Evolutionary conservation across 139 green algal genomes (phyloP), one percentile per base, ranked within the genome.

Genomic region (Coelastrella sp.): DNA sequence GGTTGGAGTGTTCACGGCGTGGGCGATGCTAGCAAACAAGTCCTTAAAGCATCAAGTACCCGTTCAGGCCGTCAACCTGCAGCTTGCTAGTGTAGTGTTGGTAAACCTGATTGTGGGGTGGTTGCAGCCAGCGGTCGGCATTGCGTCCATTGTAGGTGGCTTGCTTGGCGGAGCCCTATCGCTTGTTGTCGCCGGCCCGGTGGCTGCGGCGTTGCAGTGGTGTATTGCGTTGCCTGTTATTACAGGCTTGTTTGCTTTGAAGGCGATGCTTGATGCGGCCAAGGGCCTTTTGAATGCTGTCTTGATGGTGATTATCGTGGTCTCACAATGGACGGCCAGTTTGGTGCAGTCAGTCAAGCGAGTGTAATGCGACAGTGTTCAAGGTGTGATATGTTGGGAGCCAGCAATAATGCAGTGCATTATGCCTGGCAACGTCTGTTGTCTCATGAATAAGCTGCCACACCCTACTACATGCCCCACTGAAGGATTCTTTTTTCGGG

Each of bases 1-100:
- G 2, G 32, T 67, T 15, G 72, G 72, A 35, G 48, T 80, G 4
- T 80, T 66, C 30, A 66, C 72, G 19, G 45, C 72, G 2, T 80
- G 72, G 72, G 7, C n/a, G 19, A 13, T 80, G 0, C 27, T 48
- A 30, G 72, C 72, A 30, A 40, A 19, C 5, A 53, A 32, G 13
- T 25, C 43, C 8, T 9, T 80, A 32, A n/a, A 51, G 15, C 13
- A 67, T 8, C 11, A 48, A 19, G 17, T 80, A 5, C 45, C 45
- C 2, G 34, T 62, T 5, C 13, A 4, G 34, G 34, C n/a, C 30
- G 11, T 80, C 9, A 30, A 45, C 48, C 11, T 80, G 2, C 32
- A 66, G 5, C 27, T 45, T 2, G 72, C 30, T 9, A 35, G 59
- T 30, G 30, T 80, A 23, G 43, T 80, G 30, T 13, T n/a, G 48